Conservation (phyloP, 2,329 filamentous ascomycete genomes). For the Truncatella angustata region DNA sequence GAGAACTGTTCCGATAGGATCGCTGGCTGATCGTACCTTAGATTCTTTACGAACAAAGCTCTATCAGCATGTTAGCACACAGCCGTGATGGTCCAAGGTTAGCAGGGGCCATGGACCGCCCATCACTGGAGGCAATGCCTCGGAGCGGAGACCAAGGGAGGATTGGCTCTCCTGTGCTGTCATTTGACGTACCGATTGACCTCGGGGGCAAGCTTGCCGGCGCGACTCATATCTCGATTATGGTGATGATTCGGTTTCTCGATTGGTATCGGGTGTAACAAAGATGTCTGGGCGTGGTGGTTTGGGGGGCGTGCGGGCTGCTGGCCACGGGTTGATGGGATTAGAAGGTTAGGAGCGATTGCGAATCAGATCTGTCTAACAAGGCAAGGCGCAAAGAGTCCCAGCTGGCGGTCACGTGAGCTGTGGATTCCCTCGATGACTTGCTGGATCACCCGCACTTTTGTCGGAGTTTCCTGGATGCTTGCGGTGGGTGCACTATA, state of each 20-base stretch:
- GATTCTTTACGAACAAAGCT: conserved; percentile 99
- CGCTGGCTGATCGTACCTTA: conserved; percentile 71
- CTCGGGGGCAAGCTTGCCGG: conserved; percentile 97
- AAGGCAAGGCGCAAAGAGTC: too few species aligned
- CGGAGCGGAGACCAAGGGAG: conserved; percentile 9
- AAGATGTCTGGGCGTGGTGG: neutral
- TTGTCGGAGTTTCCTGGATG: too few species aligned
- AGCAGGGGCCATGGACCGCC: conserved; percentile 4
- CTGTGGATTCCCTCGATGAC: too few species aligned
- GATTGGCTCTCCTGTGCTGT: neutral
- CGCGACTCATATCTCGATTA: conserved; percentile 86
- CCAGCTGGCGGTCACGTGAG: too few species aligned
- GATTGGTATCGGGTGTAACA: conserved; percentile 3
- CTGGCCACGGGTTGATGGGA: conserved; percentile 6
- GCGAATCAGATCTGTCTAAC: too few species aligned
- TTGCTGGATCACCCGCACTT: too few species aligned
- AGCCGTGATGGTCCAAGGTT: neutral
- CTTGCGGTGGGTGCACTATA: too few species aligned
- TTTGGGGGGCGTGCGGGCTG: conserved; percentile 8
- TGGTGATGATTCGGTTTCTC: conserved; percentile 12
- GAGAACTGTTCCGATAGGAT: neutral
- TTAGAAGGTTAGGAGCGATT: neutral
- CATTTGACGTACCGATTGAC: conserved; percentile 79
- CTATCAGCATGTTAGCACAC: conserved; percentile 45
- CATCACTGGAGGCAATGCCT: conserved; percentile 4